Percentiles rank a stretch among this genome's conserved stretches.
Conservation (phyloP, 306 rosid genomes). For the Quercus suber region DNA sequence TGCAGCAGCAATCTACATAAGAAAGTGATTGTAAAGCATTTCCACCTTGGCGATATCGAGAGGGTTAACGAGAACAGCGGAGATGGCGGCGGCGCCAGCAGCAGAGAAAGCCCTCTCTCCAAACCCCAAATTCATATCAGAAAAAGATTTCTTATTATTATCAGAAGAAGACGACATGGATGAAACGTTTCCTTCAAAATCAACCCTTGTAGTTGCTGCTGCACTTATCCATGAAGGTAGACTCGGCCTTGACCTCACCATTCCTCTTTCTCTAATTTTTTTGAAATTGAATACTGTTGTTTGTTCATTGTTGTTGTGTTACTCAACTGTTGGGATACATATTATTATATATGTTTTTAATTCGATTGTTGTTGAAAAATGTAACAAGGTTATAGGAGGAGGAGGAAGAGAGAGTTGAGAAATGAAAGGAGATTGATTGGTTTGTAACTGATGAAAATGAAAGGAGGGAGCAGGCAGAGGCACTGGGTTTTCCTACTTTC, state of each 20-base stretch:
- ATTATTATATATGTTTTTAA: too few relatives aligned
- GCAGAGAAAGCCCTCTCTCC: slow-evolving; percentile 70
- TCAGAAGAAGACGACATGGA: slow-evolving; percentile 5
- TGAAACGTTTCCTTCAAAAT: slow-evolving; percentile 34
- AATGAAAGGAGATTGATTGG: background rate
- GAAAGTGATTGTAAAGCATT: too few relatives aligned
- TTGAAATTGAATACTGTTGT: background rate
- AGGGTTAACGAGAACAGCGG: slow-evolving; percentile 84
- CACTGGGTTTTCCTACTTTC: too few relatives aligned
- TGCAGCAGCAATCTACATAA: too few relatives aligned
- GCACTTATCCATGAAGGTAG: slow-evolving; percentile 47
- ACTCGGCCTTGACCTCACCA: slow-evolving; percentile 42
- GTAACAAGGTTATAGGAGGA: background rate
- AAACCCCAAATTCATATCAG: slow-evolving; percentile 50
- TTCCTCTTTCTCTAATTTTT: background rate
- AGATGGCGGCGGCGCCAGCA: slow-evolving; percentile 77
- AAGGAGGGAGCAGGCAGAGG: too few relatives aligned
- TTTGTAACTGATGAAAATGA: background rate
- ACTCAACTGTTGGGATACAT: background rate
- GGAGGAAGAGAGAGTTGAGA: background rate
- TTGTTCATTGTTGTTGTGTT: background rate
- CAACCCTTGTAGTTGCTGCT: slow-evolving; percentile 39
- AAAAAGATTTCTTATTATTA: background rate
- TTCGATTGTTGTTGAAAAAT: background rate
- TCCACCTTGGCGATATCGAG: slow-evolving; percentile 86